Evolutionary conservation across 768 basidiomycete genomes (phyloP), one percentile per base, ranked within the genome.

Genomic region (Tubosaeta sp.): DNA sequence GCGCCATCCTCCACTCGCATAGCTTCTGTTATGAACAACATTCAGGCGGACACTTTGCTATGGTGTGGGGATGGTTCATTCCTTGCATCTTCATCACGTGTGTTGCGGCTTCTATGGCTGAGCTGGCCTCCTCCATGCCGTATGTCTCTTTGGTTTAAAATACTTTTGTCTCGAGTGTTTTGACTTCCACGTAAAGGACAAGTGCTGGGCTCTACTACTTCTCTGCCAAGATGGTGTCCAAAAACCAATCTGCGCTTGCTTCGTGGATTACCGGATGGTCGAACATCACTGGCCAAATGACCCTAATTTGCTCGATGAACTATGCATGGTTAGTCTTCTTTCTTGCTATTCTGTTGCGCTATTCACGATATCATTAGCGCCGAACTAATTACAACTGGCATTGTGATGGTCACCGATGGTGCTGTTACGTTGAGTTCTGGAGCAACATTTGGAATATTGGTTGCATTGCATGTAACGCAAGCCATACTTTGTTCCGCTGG

Each of bases 201-300:
- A 63, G 60, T 29, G 60, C 62, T 12, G 63, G 62, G n/a, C 46
- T 65, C 14, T 66, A 63, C 21, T 63, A 64, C 44, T 66, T 64
- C 16, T 60, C 60, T 24, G 63, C 63, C 8, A 63, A 63, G 36
- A 65, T 63, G n/a, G 63, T 58, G 18, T 54, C 63, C 9, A 40
- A 58, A 52, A 54, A 60, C 25, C 52, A 43, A 9, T 64, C 61
- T 16, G 57, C 64, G 3, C 64, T 65, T 52, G 56, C 59, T 27
- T 63, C 58, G 30, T 65, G 63, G 59, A 57, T 64, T 44, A 65
- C 63, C 6, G 64, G 63, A 42, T 66, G 64, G 64, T 61, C 61
- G n/a, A 64, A 64, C 22, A 47, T 65, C 13, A 59, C 59, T 1
- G 56, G 65, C 11, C 62, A 66, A 39, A 53, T 62, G n/a, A 56